Base-by-base conservation (phyloP, 805 yeast genomes). In the Teunomyces lycoperdinae region DNA sequence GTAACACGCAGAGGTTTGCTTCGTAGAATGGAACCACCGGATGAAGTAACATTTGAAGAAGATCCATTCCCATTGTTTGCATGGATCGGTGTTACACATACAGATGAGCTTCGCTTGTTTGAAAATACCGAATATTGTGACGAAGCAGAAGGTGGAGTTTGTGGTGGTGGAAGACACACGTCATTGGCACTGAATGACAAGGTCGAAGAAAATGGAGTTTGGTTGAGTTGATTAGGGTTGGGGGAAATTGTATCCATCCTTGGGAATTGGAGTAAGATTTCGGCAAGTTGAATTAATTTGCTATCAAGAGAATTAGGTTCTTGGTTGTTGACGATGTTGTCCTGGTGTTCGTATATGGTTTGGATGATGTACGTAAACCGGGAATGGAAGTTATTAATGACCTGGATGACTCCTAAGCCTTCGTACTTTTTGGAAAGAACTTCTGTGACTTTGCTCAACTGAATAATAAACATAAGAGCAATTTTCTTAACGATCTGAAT, bases 391-490 rank as follows among this genome's bases (percentile, higher is more conserved):
- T 64, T 66, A 50, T 62, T 63, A 17, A 71, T 57, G 14, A 78
- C 81, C 13, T 74, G 75, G n/a, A 78, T 70, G 9, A 80, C 85
- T 1, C 85, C 85, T 43, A 78, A 58, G 28, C 67, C 69, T 32
- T 77, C 69, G 55, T 79, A 77, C 58, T 80, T 80, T 47, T 76
- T 77, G 28, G 72, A 59, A 30, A 80, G 62, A 11, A 79, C 81
- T 48, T 80, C 84, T 2, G 83, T 75, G 20, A 79, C 76, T 48
- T 68, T 64, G 43, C 70, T 57, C 34, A 79, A 64, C 30, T 75
- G 75, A 44, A 67, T 65, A 38, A 74, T 62, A 47, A 80, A 63
- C 66, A 74, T 66, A 26, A 77, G 51, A 7, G 78, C 67, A 24
- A 78, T 61, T 50, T 66, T 64, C 56, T 78, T 66, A 13, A 79